These are phyloP conservation scores for Pseudogymnoascus sp. DNA, from an alignment of 2,329 filamentous ascomycete genomes.

Conservation along the genomic window DNA sequence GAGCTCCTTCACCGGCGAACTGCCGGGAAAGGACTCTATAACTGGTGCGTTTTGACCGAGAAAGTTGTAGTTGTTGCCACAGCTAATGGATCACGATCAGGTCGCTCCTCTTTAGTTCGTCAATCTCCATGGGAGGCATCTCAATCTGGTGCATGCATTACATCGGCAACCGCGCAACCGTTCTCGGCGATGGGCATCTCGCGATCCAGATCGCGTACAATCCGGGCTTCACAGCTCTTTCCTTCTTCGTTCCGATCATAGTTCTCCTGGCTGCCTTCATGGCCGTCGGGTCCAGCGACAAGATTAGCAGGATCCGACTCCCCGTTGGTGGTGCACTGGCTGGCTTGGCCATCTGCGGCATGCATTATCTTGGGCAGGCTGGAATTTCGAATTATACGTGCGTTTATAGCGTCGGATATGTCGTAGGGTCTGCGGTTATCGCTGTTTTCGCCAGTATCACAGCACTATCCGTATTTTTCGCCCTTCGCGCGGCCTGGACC, in stretches of 20 bases:
- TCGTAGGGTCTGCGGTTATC: constrained; percentile 64
- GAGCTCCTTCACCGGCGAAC: constrained; percentile 75
- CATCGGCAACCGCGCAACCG: constrained; percentile 72
- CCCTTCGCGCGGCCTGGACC: constrained; percentile 68
- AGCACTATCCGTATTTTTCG: constrained; percentile 70
- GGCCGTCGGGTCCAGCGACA: constrained; percentile 54
- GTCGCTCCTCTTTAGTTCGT: constrained; percentile 55
- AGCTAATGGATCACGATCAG: constrained; percentile 30
- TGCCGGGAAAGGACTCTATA: constrained; percentile 58
- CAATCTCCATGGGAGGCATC: constrained; percentile 66
- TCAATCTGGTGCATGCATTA: constrained; percentile 76
- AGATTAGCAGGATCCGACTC: constrained; percentile 51
- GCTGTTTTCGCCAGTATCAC: constrained; percentile 63
- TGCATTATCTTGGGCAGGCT: constrained; percentile 84
- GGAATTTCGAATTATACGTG: constrained; percentile 72
- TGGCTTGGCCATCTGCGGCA: constrained; percentile 69
- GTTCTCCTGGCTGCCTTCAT: constrained; percentile 68
- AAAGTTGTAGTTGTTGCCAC: not conserved
- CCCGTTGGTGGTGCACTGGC: constrained; percentile 59
- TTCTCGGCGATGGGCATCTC: constrained; percentile 54
- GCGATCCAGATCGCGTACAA: constrained; percentile 68
- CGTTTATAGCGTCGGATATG: constrained; percentile 46
- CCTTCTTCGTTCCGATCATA: constrained; percentile 71
- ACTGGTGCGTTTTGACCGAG: constrained; percentile 48
- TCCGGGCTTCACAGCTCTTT: constrained; percentile 62